phyloP scores from a whole-genome alignment of 495 filamentous ascomycete species.

The Neurospora sp. region DNA sequence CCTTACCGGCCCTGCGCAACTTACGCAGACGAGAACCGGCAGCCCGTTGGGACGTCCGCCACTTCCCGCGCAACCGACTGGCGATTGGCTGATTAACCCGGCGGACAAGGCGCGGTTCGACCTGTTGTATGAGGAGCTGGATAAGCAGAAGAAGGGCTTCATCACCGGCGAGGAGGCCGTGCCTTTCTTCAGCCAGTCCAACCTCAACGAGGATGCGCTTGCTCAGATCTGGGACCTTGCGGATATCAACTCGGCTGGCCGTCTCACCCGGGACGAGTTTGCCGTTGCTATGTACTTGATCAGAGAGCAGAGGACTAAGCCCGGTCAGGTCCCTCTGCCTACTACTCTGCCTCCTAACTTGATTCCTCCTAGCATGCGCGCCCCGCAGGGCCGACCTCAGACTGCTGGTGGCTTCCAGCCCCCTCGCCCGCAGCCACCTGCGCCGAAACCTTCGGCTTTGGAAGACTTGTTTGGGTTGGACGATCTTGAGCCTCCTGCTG shows the following conservation, averaged over 20 bases:
- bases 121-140: slow-evolving; percentile 67
- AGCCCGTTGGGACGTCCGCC: slow-evolving; percentile 60
- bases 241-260: slow-evolving; percentile 84
- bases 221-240: slow-evolving; percentile 98
- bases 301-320: slow-evolving; percentile 68
- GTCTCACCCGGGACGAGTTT: slow-evolving; percentile 79
- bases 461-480: slow-evolving; percentile 91
- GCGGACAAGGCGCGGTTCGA: slow-evolving; percentile 83
- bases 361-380: slow-evolving; percentile 82
- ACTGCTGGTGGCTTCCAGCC: slow-evolving; percentile 33
- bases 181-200: slow-evolving; percentile 82
- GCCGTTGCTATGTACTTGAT: slow-evolving; percentile 98
- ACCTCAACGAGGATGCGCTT: slow-evolving; percentile 76
- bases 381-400: slow-evolving; percentile 39
- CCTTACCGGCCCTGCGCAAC: slow-evolving; percentile 29
- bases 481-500: slow-evolving; percentile 43
- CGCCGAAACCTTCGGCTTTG: slow-evolving; percentile 56
- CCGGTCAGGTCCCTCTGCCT: slow-evolving; percentile 49
- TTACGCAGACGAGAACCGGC: slow-evolving; percentile 43
- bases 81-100: slow-evolving; percentile 74
- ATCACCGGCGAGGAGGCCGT: slow-evolving; percentile 95
- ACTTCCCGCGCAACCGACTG: slow-evolving; percentile 50
- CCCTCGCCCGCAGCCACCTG: slow-evolving; percentile 39
- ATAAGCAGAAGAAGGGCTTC: slow-evolving; percentile 64
- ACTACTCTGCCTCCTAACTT: slow-evolving; percentile 66